These are phyloP conservation scores for Toxicodendron radicans DNA, from an alignment of 345 rosid genomes.

Conservation along the genomic window DNA sequence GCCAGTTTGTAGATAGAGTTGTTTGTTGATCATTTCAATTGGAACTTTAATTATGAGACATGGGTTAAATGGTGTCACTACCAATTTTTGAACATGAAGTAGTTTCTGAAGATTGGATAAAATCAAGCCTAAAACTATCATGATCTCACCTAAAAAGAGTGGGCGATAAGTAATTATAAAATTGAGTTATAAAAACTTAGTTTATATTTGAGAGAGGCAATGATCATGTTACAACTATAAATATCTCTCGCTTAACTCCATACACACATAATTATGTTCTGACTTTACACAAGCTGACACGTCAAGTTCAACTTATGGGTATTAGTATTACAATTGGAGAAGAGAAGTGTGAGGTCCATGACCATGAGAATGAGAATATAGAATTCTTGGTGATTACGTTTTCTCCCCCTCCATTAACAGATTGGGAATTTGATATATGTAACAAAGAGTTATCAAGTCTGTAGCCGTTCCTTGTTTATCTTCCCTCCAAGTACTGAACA, in stretches of 20 bases:
- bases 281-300: constrained; percentile 8
- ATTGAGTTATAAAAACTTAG: no score
- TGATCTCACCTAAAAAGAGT: not conserved
- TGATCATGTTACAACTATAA: no score
- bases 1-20: no score
- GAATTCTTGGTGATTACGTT: not conserved
- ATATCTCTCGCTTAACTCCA: no score
- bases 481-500: no score
- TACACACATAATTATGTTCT: no score
- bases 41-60: not conserved
- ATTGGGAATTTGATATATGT: no score
- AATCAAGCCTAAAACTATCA: not conserved
- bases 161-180: not conserved
- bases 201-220: no score
- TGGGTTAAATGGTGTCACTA: not conserved
- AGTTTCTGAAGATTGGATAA: not conserved
- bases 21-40: not conserved
- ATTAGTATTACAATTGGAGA: not conserved
- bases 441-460: no score
- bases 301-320: not conserved
- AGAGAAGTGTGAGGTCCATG: not conserved
- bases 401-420: not conserved
- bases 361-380: not conserved
- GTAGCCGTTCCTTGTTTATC: no score
- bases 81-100: not conserved